phyloP scores from a whole-genome alignment of 768 basidiomycete genomes.

The Cystofilobasidium bisporidii region DNA sequence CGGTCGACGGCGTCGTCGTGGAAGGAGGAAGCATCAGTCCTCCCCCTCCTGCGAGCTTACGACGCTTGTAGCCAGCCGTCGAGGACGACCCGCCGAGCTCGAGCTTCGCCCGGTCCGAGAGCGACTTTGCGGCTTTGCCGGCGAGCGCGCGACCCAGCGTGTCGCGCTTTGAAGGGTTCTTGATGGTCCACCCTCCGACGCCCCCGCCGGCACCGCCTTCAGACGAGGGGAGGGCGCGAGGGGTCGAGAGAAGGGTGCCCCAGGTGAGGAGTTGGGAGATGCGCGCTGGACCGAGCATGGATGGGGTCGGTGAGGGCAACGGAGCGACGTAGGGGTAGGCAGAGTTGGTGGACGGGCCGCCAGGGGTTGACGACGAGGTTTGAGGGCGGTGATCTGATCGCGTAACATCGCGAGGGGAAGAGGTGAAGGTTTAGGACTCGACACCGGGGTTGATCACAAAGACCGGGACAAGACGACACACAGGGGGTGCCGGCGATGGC shows the following conservation, averaged over 20 bases:
- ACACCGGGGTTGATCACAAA: no score
- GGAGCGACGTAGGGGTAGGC: conserved; percentile 71
- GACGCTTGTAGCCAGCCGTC: conserved; percentile 1
- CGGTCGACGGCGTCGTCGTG: not conserved
- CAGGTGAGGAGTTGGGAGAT: conserved; percentile 94
- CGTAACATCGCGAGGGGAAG: not conserved
- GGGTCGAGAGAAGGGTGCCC: conserved; percentile 87
- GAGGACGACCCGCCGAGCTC: no score
- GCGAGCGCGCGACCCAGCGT: conserved; percentile 70
- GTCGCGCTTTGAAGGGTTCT: conserved; percentile 69
- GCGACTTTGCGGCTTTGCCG: conserved; percentile 65
- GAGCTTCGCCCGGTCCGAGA: conserved; percentile 47
- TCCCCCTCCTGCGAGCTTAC: not conserved
- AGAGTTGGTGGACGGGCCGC: conserved; percentile 42
- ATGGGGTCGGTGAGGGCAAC: conserved; percentile 76
- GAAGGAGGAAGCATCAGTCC: conserved; percentile 12
- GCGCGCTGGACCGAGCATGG: conserved; percentile 66
- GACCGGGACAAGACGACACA: conserved; percentile 41
- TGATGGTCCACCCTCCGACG: conserved; percentile 55
- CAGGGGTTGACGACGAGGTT: conserved; percentile 11
- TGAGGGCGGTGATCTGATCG: not conserved
- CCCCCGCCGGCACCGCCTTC: conserved; percentile 39
- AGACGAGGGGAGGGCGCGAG: conserved; percentile 64
- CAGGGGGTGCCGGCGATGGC: conserved; percentile 89
- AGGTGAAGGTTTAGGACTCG: not conserved